Percentiles rank a stretch among this genome's conserved stretches.
These are phyloP conservation scores for Globomyces pollinis-pini DNA, from an alignment of 192 early-diverging fungal species.

Conservation along the genomic window DNA sequence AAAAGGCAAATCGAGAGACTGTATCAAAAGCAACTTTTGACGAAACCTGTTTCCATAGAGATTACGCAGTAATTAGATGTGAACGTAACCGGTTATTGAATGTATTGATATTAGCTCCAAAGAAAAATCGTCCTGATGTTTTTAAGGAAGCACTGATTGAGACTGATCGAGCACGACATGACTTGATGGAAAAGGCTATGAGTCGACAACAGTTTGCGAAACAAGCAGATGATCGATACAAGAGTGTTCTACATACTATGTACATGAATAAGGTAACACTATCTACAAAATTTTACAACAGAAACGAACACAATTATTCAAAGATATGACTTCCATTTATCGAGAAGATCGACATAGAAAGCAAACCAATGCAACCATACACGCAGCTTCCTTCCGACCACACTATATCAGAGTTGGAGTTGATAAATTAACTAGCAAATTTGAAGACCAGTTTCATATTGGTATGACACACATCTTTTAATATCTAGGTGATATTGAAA, in stretches of 20 bases:
- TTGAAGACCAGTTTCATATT: conserved; percentile 9
- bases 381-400: not conserved
- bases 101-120: not conserved
- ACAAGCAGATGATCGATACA: not conserved
- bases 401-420: not conserved
- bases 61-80: not conserved
- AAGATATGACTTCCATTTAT: not conserved
- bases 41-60: conserved; percentile 2
- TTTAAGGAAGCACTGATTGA: not conserved
- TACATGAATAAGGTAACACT: not conserved
- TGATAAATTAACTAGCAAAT: not conserved
- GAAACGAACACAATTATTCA: not conserved
- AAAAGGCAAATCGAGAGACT: not conserved
- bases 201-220: not conserved
- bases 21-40: not conserved
- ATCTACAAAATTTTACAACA: not conserved
- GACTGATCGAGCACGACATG: not conserved
- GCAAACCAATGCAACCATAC: not conserved
- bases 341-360: not conserved
- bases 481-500: too few relatives aligned
- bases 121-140: not conserved
- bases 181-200: not conserved
- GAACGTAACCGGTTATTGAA: not conserved
- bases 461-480: too few relatives aligned
- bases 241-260: not conserved